These are phyloP conservation scores for Cochlearia excelsa DNA, from an alignment of 345 rosid genomes.

Conservation along the genomic window DNA sequence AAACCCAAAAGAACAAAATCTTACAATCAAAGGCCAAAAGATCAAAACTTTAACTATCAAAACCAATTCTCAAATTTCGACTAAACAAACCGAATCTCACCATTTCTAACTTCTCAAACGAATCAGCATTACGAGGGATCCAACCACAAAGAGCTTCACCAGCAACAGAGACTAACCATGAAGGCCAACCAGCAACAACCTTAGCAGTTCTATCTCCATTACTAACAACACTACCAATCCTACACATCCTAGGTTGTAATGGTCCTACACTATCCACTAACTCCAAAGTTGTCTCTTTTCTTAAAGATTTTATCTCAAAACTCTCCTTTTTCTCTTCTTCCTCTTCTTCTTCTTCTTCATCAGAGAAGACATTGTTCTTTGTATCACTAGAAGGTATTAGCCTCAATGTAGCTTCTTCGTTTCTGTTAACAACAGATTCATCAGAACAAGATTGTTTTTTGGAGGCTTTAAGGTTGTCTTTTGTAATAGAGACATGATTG, in stretches of 20 bases:
- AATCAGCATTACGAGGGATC: conserved; percentile 84
- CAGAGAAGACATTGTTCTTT: conserved; percentile 31
- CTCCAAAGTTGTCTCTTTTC: conserved; percentile 31
- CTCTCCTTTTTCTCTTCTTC: conserved; percentile 29
- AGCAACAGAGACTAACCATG: conserved; percentile 89
- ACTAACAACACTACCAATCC: conserved; percentile 47
- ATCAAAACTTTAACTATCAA: too few relatives aligned
- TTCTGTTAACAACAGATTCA: conserved; percentile 38
- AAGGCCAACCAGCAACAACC: conserved; percentile 93
- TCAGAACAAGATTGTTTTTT: conserved; percentile 43
- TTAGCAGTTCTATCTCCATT: conserved; percentile 65
- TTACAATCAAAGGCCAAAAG: too few relatives aligned
- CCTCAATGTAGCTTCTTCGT: conserved; percentile 48
- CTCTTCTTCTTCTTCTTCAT: conserved; percentile 33
- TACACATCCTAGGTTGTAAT: conserved; percentile 41
- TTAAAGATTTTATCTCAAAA: conserved; percentile 27
- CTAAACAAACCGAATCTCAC: conserved; percentile 28
- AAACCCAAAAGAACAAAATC: too few relatives aligned
- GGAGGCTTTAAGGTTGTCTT: conserved; percentile 36
- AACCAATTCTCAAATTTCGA: too few relatives aligned
- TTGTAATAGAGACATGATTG: conserved; percentile 34
- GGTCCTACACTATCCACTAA: conserved; percentile 31
- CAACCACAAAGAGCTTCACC: conserved; percentile 95
- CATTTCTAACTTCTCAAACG: conserved; percentile 94
- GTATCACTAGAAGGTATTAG: conserved; percentile 41